phyloP scores from a whole-genome alignment of 176 grass and related monocot genomes.

The Pontederia paniculata region DNA sequence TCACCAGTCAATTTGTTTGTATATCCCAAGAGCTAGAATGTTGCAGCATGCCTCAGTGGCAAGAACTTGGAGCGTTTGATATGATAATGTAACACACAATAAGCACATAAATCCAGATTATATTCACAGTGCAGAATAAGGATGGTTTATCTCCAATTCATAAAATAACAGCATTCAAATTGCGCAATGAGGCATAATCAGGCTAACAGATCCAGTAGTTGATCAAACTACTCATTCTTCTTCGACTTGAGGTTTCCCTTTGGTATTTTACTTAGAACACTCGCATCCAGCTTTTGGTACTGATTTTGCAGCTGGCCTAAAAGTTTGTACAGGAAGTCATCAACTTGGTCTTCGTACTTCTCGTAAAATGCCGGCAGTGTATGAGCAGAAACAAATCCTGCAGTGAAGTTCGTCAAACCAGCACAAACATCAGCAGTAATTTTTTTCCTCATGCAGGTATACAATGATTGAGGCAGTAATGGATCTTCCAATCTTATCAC shows the following conservation, averaged over 20 bases:
- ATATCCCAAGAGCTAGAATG: too few relatives aligned
- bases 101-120: too few relatives aligned
- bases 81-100: too few relatives aligned
- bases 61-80: too few relatives aligned
- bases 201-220: too few relatives aligned
- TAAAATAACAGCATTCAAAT: too few relatives aligned
- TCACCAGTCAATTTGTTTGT: too few relatives aligned
- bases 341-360: constrained; percentile 76
- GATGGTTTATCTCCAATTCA: too few relatives aligned
- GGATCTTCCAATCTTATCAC: too few relatives aligned
- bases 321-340: constrained; percentile 46
- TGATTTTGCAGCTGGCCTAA: constrained; percentile 55
- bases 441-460: not conserved
- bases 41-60: too few relatives aligned
- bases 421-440: not conserved
- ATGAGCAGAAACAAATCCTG: constrained; percentile 78
- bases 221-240: constrained; percentile 46
- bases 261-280: constrained; percentile 45
- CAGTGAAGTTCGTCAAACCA: not conserved
- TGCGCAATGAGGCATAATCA: too few relatives aligned
- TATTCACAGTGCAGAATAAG: too few relatives aligned
- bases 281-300: constrained; percentile 49
- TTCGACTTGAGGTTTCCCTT: constrained; percentile 50
- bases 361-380: constrained; percentile 75
- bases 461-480: not conserved